Base-by-base conservation (phyloP, 2,329 filamentous ascomycete genomes). In the Cercospora canescens region DNA sequence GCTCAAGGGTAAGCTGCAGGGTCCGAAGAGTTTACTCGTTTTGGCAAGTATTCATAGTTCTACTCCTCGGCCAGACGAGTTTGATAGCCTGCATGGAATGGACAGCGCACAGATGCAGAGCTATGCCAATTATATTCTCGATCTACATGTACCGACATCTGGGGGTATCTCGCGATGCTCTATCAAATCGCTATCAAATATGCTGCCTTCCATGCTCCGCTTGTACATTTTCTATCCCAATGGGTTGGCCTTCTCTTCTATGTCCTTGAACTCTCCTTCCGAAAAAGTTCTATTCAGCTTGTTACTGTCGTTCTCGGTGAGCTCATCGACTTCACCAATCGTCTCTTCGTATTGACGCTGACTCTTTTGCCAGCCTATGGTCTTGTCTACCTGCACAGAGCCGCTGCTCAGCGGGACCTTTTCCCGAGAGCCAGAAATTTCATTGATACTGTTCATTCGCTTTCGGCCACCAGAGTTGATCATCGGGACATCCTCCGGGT, bases 381-480 rank as follows among this genome's bases (percentile, higher is more conserved):
- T 67, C 18, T 58, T 45, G 35, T 70, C 67, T n/a, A 69, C 18
- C 26, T 62, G 63, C 6, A 59, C 7, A n/a, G 60, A 54, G 5
- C 16, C 57, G 37, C 58, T 54, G 6, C n/a, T 34, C 34, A 24
- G 14, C 14, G 57, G 28, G 54, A n/a, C 34, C 61, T 41, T 26
- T 18, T n/a, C 28, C 28, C 18, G 52, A 11, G 28, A 30, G 11
- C 41, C 39, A 14, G 63, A 39, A 28, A 32, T 54, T 37, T 73
- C 72, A 34, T 66, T 73, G 56, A 76, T 75, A 57, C 70, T 73
- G 26, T 73, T 72, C 75, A 76, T 76, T 24, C 74, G 63, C 50
- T 63, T 28, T 26, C 73, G 59, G 7, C 73, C 74, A 4, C 70
- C 70, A 8, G 62, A 67, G 60, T 74, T 58, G 62, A 74, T 56